These are phyloP conservation scores for Boechera retrofracta DNA, from an alignment of 345 rosid species.

Conservation along the genomic window DNA sequence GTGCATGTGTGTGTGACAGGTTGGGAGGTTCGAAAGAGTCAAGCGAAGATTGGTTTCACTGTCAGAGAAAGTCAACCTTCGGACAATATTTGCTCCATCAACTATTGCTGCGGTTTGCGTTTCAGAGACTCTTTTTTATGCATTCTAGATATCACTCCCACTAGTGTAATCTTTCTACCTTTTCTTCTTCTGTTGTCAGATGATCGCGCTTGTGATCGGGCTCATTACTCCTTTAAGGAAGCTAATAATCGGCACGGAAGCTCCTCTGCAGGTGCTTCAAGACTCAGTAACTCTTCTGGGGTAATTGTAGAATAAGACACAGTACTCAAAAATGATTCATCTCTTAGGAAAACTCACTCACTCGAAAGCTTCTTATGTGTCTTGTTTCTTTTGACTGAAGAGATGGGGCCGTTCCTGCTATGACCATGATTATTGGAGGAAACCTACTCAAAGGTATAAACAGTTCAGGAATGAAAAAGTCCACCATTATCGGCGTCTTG, in stretches of 20 bases:
- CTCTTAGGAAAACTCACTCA: neutral
- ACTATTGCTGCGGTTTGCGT: slow-evolving; percentile 60
- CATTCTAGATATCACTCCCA: neutral
- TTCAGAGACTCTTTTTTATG: neutral
- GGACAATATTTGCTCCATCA: slow-evolving; percentile 62
- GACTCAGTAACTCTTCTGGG: slow-evolving; percentile 62
- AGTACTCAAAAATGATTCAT: neutral
- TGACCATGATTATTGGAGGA: slow-evolving; percentile 68
- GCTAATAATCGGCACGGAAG: slow-evolving; percentile 54
- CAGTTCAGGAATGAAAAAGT: slow-evolving; percentile 54
- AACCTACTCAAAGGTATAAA: slow-evolving; percentile 63
- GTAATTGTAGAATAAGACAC: slow-evolving; percentile 41
- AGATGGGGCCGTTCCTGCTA: slow-evolving; percentile 69
- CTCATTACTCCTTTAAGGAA: slow-evolving; percentile 51
- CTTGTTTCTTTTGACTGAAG: slow-evolving; percentile 42
- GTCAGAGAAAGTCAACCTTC: slow-evolving; percentile 49
- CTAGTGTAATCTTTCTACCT: neutral
- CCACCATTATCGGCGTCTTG: slow-evolving; percentile 51
- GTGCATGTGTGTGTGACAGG: slow-evolving; percentile 39
- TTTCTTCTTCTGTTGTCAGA: slow-evolving; percentile 41
- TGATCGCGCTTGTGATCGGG: slow-evolving; percentile 60
- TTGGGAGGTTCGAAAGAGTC: slow-evolving; percentile 38
- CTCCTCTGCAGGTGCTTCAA: slow-evolving; percentile 67
- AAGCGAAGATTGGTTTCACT: slow-evolving; percentile 32
- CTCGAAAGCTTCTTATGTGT: neutral